Conservation (phyloP, 2,329 filamentous ascomycete genomes). For the Diaporthe vaccinii region DNA sequence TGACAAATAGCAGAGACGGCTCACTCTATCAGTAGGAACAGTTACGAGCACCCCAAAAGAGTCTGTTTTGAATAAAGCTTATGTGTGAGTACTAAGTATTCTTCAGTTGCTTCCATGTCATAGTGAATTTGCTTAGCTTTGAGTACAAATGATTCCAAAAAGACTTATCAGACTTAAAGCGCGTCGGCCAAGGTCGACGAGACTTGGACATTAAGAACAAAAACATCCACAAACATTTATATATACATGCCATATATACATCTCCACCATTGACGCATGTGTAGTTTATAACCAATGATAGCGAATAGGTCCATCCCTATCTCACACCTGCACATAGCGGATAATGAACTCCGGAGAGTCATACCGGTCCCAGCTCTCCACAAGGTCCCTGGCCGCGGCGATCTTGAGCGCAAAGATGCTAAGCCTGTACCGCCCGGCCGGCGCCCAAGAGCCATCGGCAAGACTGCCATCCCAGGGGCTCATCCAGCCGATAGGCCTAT, state of each 20-base stretch:
- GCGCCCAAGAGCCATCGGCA: constrained; percentile 44
- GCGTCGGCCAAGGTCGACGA: background rate
- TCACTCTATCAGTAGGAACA: background rate
- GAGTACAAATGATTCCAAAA: background rate
- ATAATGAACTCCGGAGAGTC: constrained; percentile 23
- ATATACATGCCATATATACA: background rate
- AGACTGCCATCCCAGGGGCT: constrained; percentile 45
- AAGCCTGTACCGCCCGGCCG: constrained; percentile 46
- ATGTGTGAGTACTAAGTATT: background rate
- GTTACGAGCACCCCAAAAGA: background rate
- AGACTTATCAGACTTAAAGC: background rate
- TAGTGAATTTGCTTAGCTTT: background rate
- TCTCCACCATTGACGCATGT: background rate
- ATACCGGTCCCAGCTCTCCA: constrained; percentile 26
- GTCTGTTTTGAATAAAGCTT: background rate
- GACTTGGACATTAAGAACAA: background rate
- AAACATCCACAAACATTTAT: background rate
- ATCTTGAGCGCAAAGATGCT: constrained; percentile 45
- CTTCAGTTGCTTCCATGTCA: background rate
- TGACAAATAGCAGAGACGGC: background rate
- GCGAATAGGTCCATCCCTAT: too few species aligned
- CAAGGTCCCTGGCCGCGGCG: constrained; percentile 43
- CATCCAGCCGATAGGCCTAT: constrained; percentile 27
- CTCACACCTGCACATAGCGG: background rate
- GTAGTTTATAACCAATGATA: background rate